Evolutionary conservation across 1,139 yeast genomes (phyloP).

Genomic region (Blastobotrys capitulatus): DNA sequence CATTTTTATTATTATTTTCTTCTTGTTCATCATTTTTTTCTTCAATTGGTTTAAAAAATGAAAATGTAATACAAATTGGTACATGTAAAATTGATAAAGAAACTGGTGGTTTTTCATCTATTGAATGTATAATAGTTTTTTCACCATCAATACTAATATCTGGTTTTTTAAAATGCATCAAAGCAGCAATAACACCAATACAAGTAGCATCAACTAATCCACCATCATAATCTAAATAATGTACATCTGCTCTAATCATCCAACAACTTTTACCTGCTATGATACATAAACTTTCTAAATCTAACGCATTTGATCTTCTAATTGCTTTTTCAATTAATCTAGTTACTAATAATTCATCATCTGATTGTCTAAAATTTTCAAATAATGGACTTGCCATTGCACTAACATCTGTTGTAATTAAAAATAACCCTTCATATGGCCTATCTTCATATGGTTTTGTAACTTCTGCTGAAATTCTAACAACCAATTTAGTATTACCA

Average conservation of each 20-base stretch:
- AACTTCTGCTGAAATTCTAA: constrained; percentile 75
- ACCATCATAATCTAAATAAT: constrained; percentile 85
- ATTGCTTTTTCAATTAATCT: constrained; percentile 88
- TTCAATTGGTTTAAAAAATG: constrained; percentile 52
- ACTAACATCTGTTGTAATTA: constrained; percentile 77
- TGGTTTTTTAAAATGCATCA: constrained; percentile 77
- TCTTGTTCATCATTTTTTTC: constrained; percentile 14
- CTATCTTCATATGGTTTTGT: constrained; percentile 81
- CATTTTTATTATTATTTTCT: constrained; percentile 10
- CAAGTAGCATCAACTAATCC: constrained; percentile 88
- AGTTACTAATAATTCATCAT: constrained; percentile 73
- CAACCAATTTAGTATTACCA: constrained; percentile 69
- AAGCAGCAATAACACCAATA: constrained; percentile 81
- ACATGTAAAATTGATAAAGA: constrained; percentile 80
- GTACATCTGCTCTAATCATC: constrained; percentile 85
- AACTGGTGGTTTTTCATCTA: constrained; percentile 80
- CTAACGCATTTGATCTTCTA: constrained; percentile 83
- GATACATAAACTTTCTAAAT: constrained; percentile 83
- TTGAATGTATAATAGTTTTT: constrained; percentile 61
- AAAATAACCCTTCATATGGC: constrained; percentile 88
- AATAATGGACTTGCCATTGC: constrained; percentile 87
- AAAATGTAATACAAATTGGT: constrained; percentile 87
- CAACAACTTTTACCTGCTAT: constrained; percentile 90
- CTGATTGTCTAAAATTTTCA: constrained; percentile 65
- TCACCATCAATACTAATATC: constrained; percentile 74